These are phyloP conservation scores for Macrolepiota fuliginosa DNA, from an alignment of 768 basidiomycete species.

Conservation along the genomic window DNA sequence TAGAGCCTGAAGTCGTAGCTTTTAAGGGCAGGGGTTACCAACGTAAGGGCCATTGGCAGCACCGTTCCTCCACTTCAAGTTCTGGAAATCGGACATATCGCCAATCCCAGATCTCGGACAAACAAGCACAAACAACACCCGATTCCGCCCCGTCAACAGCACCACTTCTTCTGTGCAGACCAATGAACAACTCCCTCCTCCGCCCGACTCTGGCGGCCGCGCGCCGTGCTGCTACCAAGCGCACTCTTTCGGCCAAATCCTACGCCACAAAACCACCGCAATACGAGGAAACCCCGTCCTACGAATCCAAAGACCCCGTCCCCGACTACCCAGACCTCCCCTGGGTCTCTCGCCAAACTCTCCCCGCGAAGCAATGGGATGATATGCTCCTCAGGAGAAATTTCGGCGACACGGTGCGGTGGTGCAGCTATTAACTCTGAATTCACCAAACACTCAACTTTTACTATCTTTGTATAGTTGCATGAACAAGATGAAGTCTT, in stretches of 20 bases:
- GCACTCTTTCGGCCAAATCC: slow-evolving; percentile 19
- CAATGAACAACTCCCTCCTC: slow-evolving; percentile 26
- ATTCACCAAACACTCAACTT: not conserved
- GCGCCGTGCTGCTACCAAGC: not conserved
- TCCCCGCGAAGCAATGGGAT: slow-evolving; percentile 69
- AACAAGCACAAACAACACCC: slow-evolving; percentile 3
- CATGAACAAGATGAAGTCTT: slow-evolving; percentile 79
- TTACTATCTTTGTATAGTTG: slow-evolving; percentile 41
- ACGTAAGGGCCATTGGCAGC: slow-evolving; percentile 9
- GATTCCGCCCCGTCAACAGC: not conserved
- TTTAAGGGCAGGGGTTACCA: not conserved
- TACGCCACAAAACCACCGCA: slow-evolving; percentile 30
- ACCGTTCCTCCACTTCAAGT: not conserved
- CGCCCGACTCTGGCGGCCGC: slow-evolving; percentile 36
- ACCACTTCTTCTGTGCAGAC: not conserved
- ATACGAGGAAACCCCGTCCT: not conserved
- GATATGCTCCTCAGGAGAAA: slow-evolving; percentile 77
- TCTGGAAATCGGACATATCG: slow-evolving; percentile 12
- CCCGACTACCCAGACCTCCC: slow-evolving; percentile 78
- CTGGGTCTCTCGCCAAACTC: slow-evolving; percentile 59
- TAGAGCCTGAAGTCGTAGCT: not conserved
- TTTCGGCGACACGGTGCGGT: slow-evolving; percentile 68
- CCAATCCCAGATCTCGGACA: not conserved
- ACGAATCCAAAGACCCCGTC: slow-evolving; percentile 44
- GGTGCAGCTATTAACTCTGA: not conserved